phyloP scores from a whole-genome alignment of 257 asterid genomes.

The Lycium barbarum region DNA sequence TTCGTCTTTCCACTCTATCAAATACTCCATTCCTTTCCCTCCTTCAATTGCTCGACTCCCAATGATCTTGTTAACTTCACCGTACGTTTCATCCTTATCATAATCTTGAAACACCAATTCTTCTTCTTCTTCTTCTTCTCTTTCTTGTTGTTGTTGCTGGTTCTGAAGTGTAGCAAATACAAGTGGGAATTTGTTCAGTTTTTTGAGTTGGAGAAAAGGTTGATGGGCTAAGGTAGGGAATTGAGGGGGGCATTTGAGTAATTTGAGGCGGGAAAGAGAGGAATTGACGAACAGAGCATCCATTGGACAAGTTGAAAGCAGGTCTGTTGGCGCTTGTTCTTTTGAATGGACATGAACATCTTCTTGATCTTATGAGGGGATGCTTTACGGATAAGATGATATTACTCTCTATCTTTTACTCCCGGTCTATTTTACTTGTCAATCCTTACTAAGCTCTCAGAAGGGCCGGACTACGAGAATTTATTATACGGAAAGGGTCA shows the following conservation, averaged over 20 bases:
- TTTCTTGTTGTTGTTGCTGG: constrained; percentile 36
- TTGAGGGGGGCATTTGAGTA: constrained; percentile 46
- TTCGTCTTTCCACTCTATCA: constrained; percentile 93
- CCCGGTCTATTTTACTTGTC: no score
- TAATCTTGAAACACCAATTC: constrained; percentile 49
- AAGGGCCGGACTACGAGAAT: no score
- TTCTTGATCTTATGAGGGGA: background rate
- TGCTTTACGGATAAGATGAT: background rate
- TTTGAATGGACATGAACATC: constrained; percentile 25
- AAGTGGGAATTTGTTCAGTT: background rate
- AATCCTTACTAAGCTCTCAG: no score
- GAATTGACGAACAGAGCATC: constrained; percentile 41
- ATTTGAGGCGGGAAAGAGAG: constrained; percentile 67
- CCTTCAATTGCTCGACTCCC: constrained; percentile 66
- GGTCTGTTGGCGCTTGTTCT: background rate
- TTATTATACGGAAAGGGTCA: no score
- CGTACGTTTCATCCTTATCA: constrained; percentile 70
- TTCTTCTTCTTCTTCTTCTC: constrained; percentile 22
- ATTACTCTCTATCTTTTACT: no score
- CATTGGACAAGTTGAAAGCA: background rate
- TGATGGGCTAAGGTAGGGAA: constrained; percentile 40
- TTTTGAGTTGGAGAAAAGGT: constrained; percentile 37
- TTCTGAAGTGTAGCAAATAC: constrained; percentile 66
- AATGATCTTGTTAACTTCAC: constrained; percentile 78
- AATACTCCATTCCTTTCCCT: constrained; percentile 79